These are phyloP conservation scores for Spongospora subterranea DNA, from an alignment of 208 protist species.

Conservation along the genomic window DNA sequence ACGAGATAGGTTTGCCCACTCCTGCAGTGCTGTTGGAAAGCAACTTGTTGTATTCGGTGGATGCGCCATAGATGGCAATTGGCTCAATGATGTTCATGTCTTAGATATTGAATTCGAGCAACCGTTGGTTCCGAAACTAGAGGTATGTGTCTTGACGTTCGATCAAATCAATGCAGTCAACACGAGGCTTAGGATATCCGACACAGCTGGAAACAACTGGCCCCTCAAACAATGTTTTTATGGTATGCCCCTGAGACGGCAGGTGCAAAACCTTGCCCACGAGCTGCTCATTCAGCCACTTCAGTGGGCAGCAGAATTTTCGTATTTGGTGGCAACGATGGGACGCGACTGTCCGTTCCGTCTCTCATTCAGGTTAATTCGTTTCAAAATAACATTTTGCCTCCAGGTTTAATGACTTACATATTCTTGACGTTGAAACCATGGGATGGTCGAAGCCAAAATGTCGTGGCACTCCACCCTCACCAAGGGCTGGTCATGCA, in stretches of 20 bases:
- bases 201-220: conserved; percentile 31
- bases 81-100: conserved; percentile 58
- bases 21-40: background rate
- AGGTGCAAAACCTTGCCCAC: background rate
- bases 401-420: conserved; percentile 58
- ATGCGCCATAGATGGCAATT: background rate
- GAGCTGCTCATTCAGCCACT: conserved; percentile 48
- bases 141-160: background rate
- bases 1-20: conserved; percentile 19
- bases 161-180: background rate
- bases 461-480: background rate
- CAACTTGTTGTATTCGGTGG: conserved; percentile 54
- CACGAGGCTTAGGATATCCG: background rate
- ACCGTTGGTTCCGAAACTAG: conserved; percentile 4
- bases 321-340: conserved; percentile 58
- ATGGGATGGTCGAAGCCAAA: conserved; percentile 54
- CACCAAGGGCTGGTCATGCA: conserved; percentile 43
- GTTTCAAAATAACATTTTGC: background rate
- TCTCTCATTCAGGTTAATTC: background rate
- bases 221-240: conserved; percentile 38
- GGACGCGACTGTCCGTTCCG: background rate
- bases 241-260: conserved; percentile 56
- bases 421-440: conserved; percentile 44
- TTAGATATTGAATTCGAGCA: conserved; percentile 56
- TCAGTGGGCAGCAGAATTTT: background rate